Base-by-base conservation (phyloP, 345 rosid genomes). In the Lepidium africanum region DNA sequence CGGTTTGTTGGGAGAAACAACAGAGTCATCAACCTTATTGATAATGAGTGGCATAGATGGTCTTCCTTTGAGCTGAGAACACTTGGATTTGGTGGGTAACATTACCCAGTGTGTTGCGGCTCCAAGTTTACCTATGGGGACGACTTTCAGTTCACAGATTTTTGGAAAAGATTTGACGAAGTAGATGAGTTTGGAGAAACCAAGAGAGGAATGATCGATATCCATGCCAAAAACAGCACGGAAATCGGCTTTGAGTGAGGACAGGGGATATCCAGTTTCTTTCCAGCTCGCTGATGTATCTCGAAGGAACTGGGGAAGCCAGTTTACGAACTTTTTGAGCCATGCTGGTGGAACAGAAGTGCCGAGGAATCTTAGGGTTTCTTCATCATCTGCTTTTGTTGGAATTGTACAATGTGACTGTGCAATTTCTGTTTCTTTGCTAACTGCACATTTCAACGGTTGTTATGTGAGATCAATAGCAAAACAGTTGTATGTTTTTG, bases 191-290 rank as follows among this genome's bases (percentile, higher is more conserved):
- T 91, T 91, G 42, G 57, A n/a, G 81, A 76, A 91, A 45, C 93
- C 97, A 23, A 91, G 80, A 73, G 97, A 84, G 61, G 75, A 69
- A 58, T 91, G 97, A 54, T 91, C 88, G 43, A 91, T 51, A 23
- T 91, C 91, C 48, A 81, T 71, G 61, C 85, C 85, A 78, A 77
- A 91, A 37, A 66, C 67, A 71, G 80, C 63, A 50, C 80, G 84
- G 78, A 88, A 91, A 77, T 91, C 97, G 14, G 84, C 77, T 83
- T 91, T 91, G 56, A 88, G 82, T 47, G 96, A 91, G 43, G 97
- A 88, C 9, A 91, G 86, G 58, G 97, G 88, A 80, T 88, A 91
- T 56, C 71, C 77, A 52, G 21, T 79, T 45, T 65, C 84, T 43
- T 54, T 63, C 47, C 46, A 53, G 65, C 19, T 67, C 50, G 42